phyloP scores from a whole-genome alignment of 139 green algal genomes.

The Chlamydomonas eustigma region DNA sequence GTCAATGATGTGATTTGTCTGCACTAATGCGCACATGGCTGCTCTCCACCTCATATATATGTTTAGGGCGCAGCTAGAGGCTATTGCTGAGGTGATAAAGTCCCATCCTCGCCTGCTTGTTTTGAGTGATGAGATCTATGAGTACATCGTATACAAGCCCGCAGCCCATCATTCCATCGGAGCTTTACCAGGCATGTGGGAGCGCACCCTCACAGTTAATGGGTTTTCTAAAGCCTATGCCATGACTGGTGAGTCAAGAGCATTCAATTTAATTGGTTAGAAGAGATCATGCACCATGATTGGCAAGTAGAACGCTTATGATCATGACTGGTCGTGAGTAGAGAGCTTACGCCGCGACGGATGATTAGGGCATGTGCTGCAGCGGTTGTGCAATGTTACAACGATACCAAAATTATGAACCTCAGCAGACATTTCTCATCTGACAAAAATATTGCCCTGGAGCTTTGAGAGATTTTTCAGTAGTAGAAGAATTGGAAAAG shows the following conservation, averaged over 20 bases:
- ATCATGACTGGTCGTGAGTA: conserved; percentile 51
- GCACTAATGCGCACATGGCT: too few relatives aligned
- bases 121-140: conserved; percentile 80
- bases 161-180: conserved; percentile 80
- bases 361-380: too few relatives aligned
- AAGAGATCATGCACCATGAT: not conserved
- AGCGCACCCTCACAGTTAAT: conserved; percentile 95
- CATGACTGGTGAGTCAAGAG: conserved; percentile 11
- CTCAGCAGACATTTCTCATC: too few relatives aligned
- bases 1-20: too few relatives aligned
- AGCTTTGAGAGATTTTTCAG: too few relatives aligned
- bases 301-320: conserved; percentile 28
- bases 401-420: too few relatives aligned
- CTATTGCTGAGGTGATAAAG: conserved; percentile 76
- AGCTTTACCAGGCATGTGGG: conserved; percentile 79
- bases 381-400: too few relatives aligned
- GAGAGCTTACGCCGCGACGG: too few relatives aligned
- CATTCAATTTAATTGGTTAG: too few relatives aligned
- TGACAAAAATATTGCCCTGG: too few relatives aligned
- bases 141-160: conserved; percentile 92
- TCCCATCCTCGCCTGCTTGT: conserved; percentile 90
- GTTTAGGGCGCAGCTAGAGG: conserved; percentile 57
- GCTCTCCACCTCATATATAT: too few relatives aligned
- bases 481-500: too few relatives aligned
- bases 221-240: conserved; percentile 92